Evolutionary conservation across 257 asterid genomes (phyloP), one percentile per base, ranked within the genome.

Genomic region (Przewalskia tangutica): DNA sequence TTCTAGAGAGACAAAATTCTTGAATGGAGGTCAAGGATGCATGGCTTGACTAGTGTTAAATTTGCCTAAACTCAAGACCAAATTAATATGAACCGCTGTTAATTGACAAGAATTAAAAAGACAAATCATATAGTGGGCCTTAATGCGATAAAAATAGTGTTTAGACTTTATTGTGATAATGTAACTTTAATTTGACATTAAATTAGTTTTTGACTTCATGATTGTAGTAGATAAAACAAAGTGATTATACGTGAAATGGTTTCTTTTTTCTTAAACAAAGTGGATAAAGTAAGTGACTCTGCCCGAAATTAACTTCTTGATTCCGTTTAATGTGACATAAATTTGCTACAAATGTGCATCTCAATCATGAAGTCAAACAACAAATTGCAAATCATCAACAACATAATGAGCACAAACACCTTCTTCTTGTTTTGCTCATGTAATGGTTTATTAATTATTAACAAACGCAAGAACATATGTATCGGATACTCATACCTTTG

Each of bases 1-100:
- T 81, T 84, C 83, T 66, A 34, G 87, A 82, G 48, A 48, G 48
- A 67, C 46, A 77, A 48, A 68, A 12, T 48, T 50, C 46, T 50
- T 75, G 62, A 75, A 48, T 71, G 4, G 18, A 12, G 42, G 79
- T 71, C 79, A 71, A 71, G 10, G 40, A 71, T 71, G 38, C 58
- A 71, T 71, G 78, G 40, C 11, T 71, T 46, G 59, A 71, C 79
- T 18, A 18, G n/a, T 46, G 55, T 70, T 40, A 10, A n/a, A 71
- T 71, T 71, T 20, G 18, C 59, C 79, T 2, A 71, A 71, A 23
- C 42, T 8, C 7, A 68, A 68, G 7, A n/a, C 77, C 5, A 70
- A 66, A 67, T 40, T 67, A 67, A 67, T 67, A 8, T 67, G 53
- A 67, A 38, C 7, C 13, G 75, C n/a, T 12, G 40, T 63, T 27